Evolutionary conservation across 108 stramenopile genomes (phyloP), one percentile per base, ranked within the genome.

Genomic region (Nannochloropsis gaditana): DNA sequence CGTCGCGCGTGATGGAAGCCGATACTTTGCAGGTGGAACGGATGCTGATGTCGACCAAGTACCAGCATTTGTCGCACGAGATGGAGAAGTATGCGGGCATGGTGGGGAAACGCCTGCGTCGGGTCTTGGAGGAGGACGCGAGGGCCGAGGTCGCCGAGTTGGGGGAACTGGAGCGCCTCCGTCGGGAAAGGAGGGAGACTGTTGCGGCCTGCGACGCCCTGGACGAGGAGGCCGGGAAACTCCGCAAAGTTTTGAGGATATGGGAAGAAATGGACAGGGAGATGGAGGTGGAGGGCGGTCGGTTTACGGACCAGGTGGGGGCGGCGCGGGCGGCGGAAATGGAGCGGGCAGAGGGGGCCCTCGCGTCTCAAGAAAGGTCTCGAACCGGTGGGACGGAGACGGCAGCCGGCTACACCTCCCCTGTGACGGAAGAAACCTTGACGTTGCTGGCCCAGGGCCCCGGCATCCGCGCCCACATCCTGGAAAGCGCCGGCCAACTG

Each of bases 251-350:
- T 2, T n/a, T 73, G 19, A n/a, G 19, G 19, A 73, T n/a, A n/a
- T 73, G 59, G 59, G 59, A 73, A 73, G 59, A n/a, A 2, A 73
- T 73, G 59, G 59, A 73, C 19, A 73, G 59, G 59, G 59, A 73
- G 59, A 3, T 73, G 19, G 59, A 73, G 59, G 59, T 4, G 59
- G 59, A 8, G 59, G 59, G n/a, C 19, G 59, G 59, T 4, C 19
- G 59, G 59, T 4, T 73, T n/a, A 0, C 15, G 59, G n/a, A 73
- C n/a, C 15, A 73, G 59, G 2, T 73, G 59, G n/a, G 15, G 59
- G 59, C 59, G 15, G 59, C 59, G 2, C 15, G 59, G n/a, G n/a
- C 15, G n/a, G 59, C 15, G 59, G 59, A 73, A n/a, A n/a, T n/a
- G n/a, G 59, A 15, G 4, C 3, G 59, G 59, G 59, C 15, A 73